Evolutionary conservation across 1,139 yeast species (phyloP).

Genomic region (Suhomyces atakaporum): DNA sequence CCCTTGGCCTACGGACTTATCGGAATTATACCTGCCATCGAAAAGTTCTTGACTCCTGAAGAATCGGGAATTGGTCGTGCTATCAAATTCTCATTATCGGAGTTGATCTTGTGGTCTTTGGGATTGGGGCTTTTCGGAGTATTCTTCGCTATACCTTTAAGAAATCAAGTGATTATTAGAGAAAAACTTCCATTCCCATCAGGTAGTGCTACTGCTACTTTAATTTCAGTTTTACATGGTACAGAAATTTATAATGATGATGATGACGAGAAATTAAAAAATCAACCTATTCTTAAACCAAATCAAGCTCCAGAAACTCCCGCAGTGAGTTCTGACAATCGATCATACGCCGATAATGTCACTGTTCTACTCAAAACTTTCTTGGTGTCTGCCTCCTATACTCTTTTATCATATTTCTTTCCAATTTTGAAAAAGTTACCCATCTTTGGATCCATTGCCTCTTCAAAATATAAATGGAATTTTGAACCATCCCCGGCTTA

Average conservation of each 20-base stretch:
- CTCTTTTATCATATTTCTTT: constrained; percentile 67
- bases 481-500: constrained; percentile 97
- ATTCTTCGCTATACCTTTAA: constrained; percentile 86
- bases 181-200: constrained; percentile 92
- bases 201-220: constrained; percentile 93
- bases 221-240: constrained; percentile 83
- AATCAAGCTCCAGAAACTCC: not conserved
- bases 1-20: constrained; percentile 94
- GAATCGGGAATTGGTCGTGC: constrained; percentile 67
- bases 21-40: constrained; percentile 96
- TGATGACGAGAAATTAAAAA: constrained; percentile 4
- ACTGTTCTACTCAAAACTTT: constrained; percentile 61
- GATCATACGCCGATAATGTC: constrained; percentile 44
- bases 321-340: constrained; percentile 7
- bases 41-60: constrained; percentile 73
- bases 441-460: constrained; percentile 67
- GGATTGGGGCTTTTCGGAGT: constrained; percentile 94
- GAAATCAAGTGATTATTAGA: constrained; percentile 80
- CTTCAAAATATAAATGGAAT: constrained; percentile 75
- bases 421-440: constrained; percentile 74
- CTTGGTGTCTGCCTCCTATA: constrained; percentile 67
- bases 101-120: constrained; percentile 75
- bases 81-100: constrained; percentile 41
- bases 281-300: constrained; percentile 1
- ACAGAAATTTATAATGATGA: constrained; percentile 54